phyloP scores from a whole-genome alignment of 495 filamentous ascomycete species.

The Penicillium pancosmium region DNA sequence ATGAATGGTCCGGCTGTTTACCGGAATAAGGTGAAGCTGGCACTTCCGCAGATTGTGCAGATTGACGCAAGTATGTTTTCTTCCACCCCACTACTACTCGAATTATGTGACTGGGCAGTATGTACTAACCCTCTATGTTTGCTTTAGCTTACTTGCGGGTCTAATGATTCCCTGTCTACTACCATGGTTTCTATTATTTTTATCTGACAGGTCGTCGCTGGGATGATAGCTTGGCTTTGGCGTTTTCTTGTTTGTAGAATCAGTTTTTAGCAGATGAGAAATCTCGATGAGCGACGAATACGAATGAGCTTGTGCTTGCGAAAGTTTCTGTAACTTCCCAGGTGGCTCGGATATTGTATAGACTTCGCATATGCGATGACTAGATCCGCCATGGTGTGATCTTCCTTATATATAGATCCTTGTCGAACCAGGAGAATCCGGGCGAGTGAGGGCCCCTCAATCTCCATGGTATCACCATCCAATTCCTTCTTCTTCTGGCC shows the following conservation, averaged over 20 bases:
- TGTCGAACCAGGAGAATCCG: no score
- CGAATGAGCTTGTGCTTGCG: background rate
- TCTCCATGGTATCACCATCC: no score
- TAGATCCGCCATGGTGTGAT: background rate
- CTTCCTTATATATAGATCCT: background rate
- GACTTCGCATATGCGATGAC: background rate
- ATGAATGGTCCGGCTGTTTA: conserved; percentile 73
- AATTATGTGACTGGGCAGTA: no score
- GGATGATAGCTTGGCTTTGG: conserved; percentile 31
- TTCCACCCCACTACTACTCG: background rate
- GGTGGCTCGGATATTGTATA: background rate
- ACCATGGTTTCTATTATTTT: background rate
- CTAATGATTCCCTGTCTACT: conserved; percentile 1
- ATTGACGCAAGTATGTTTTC: conserved; percentile 92
- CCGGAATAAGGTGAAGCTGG: conserved; percentile 87
- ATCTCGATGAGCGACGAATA: background rate
- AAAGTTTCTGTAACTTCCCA: background rate
- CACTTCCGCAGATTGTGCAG: conserved; percentile 83
- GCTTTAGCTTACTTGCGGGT: background rate
- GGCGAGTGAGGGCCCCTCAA: no score
- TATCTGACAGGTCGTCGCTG: conserved; percentile 65
- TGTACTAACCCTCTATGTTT: background rate
- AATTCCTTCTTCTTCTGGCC: no score
- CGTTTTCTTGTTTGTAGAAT: conserved; percentile 2
- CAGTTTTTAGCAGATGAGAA: conserved; percentile 1